These are phyloP conservation scores for Hypoxylon sp. DNA, from an alignment of 2,329 filamentous ascomycete genomes.

Conservation along the genomic window DNA sequence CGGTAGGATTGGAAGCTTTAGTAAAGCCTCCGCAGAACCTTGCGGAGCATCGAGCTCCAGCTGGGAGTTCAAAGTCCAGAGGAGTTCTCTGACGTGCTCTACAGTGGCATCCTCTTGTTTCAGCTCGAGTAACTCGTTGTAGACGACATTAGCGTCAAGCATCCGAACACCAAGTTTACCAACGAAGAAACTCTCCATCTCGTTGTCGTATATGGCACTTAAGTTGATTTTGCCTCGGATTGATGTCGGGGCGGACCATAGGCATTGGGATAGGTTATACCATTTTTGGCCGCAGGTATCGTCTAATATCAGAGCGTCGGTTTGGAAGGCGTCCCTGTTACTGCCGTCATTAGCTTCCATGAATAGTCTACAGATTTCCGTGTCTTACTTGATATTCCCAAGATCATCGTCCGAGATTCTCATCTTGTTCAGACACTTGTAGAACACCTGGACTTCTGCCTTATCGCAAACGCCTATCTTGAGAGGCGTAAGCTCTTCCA, in stretches of 20 bases:
- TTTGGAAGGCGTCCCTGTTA: constrained; percentile 8
- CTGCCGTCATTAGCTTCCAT: background rate
- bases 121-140: constrained; percentile 25
- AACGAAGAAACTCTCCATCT: constrained; percentile 19
- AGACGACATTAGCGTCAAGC: constrained; percentile 24
- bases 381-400: constrained; percentile 5
- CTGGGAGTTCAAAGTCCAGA: constrained; percentile 53
- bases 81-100: constrained; percentile 48
- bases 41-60: constrained; percentile 33
- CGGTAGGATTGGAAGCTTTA: constrained; percentile 44
- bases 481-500: constrained; percentile 1
- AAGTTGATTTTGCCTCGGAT: constrained; percentile 23
- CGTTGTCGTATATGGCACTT: constrained; percentile 9
- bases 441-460: background rate
- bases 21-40: background rate
- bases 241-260: constrained; percentile 20
- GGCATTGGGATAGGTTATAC: constrained; percentile 15
- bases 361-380: background rate
- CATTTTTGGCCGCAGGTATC: constrained; percentile 4
- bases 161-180: constrained; percentile 10
- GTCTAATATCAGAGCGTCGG: background rate
- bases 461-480: background rate
- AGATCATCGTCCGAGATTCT: background rate
- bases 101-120: background rate
- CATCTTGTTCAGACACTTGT: background rate